Percentiles rank a stretch among this genome's conserved stretches.
Evolutionary conservation across 1,284 basidiomycete genomes (phyloP).

Genomic region (Schizopora paradoxa): DNA sequence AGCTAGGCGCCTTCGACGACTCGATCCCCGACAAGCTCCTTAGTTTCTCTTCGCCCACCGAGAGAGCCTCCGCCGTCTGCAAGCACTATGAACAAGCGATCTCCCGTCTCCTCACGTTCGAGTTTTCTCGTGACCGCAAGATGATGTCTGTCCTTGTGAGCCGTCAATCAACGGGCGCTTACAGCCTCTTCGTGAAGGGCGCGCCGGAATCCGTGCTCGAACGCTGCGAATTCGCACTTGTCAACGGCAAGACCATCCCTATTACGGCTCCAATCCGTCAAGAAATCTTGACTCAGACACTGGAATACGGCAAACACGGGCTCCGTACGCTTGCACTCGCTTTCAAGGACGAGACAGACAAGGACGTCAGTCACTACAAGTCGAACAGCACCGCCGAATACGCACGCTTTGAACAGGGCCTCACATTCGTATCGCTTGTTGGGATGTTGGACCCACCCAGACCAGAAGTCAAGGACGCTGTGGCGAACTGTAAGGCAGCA

Average conservation of each 20-base stretch:
- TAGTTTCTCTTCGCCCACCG: slow-evolving; percentile 46
- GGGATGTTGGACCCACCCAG: slow-evolving; percentile 99
- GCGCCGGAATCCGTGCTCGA: slow-evolving; percentile 94
- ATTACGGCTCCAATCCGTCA: slow-evolving; percentile 57
- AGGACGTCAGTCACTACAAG: slow-evolving; percentile 75
- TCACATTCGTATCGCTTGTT: slow-evolving; percentile 92
- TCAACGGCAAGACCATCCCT: slow-evolving; percentile 62
- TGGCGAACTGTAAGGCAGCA: slow-evolving; percentile 87
- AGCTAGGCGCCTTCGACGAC: slow-evolving; percentile 45
- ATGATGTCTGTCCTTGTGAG: slow-evolving; percentile 95
- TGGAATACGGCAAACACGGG: slow-evolving; percentile 75
- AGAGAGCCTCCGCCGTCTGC: slow-evolving; percentile 80
- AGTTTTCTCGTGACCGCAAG: slow-evolving; percentile 97
- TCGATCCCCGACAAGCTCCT: too few species aligned
- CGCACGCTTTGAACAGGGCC: slow-evolving; percentile 80
- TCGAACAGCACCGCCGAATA: slow-evolving; percentile 79
- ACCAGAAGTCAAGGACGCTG: slow-evolving; percentile 84
- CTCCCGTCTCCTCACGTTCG: slow-evolving; percentile 85
- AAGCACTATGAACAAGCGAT: slow-evolving; percentile 73
- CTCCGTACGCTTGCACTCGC: slow-evolving; percentile 91
- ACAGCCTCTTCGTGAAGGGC: slow-evolving; percentile 86
- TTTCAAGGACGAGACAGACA: slow-evolving; percentile 74
- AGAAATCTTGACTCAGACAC: slow-evolving; percentile 61
- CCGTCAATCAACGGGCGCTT: slow-evolving; percentile 45
- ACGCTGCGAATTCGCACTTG: slow-evolving; percentile 72